A percentile compares a stretch with the other conserved stretches of the same genome.
phyloP scores from a whole-genome alignment of 2,329 filamentous ascomycete species.

The Monosporascus sp. region DNA sequence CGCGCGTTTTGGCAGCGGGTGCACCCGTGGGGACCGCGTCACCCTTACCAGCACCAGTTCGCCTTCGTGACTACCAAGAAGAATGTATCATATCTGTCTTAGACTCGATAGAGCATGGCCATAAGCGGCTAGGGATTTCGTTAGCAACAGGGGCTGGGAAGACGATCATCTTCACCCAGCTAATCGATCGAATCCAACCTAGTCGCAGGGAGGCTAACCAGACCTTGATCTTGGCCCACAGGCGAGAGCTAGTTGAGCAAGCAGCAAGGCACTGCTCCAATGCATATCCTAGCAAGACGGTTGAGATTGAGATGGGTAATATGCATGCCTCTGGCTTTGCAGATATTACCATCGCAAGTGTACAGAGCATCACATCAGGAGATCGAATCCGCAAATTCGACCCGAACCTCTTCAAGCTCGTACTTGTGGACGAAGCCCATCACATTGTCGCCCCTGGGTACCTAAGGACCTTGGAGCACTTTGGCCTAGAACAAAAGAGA shows the following conservation, averaged over 20 bases:
- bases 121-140: slow-evolving; percentile 78
- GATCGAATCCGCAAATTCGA: slow-evolving; percentile 79
- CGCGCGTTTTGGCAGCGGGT: slow-evolving; percentile 1
- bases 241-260: slow-evolving; percentile 90
- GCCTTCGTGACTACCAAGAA: slow-evolving; percentile 79
- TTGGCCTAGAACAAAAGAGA: slow-evolving; percentile 54
- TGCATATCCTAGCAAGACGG: slow-evolving; percentile 72
- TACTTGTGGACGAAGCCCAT: slow-evolving; percentile 94
- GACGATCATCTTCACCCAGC: slow-evolving; percentile 93
- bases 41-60: slow-evolving; percentile 31
- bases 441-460: slow-evolving; percentile 88
- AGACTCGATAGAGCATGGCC: slow-evolving; percentile 60
- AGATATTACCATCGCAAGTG: slow-evolving; percentile 90
- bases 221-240: slow-evolving; percentile 87
- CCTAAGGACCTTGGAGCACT: slow-evolving; percentile 69
- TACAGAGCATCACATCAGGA: slow-evolving; percentile 75
- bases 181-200: slow-evolving; percentile 71
- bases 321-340: slow-evolving; percentile 70
- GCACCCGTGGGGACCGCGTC: slow-evolving; percentile 2
- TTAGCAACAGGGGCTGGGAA: slow-evolving; percentile 86
- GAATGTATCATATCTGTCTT: slow-evolving; percentile 85
- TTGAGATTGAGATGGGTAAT: slow-evolving; percentile 90
- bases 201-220: slow-evolving; percentile 56
- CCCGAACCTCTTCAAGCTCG: slow-evolving; percentile 73
- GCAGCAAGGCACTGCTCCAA: slow-evolving; percentile 77